Evolutionary conservation across 1,284 basidiomycete species (phyloP).

Genomic region (Cryptococcus maquisensis): DNA sequence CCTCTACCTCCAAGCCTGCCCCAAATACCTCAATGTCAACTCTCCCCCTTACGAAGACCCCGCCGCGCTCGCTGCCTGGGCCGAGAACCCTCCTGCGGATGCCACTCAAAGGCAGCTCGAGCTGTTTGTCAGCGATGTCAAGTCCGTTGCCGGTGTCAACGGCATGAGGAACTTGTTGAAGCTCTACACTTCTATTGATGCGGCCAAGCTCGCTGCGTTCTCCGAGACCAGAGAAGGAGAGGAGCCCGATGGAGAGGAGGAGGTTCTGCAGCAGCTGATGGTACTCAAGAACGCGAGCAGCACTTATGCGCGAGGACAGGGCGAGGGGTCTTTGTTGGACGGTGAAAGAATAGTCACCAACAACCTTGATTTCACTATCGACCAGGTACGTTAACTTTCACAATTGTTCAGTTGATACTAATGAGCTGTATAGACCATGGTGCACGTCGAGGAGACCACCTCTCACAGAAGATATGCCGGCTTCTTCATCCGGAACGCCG

Average conservation of each 20-base stretch:
- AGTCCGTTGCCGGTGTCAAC: conserved; percentile 70
- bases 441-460: conserved; percentile 90
- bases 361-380: conserved; percentile 92
- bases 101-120: conserved; percentile 77
- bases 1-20: conserved; percentile 89
- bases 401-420: conserved; percentile 2
- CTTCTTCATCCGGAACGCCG: conserved; percentile 94
- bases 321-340: conserved; percentile 63
- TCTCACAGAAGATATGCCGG: conserved; percentile 88
- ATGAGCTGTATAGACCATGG: conserved; percentile 66
- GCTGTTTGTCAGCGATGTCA: conserved; percentile 74
- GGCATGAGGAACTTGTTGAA: conserved; percentile 89
- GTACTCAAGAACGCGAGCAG: conserved; percentile 76
- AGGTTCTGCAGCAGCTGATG: conserved; percentile 95
- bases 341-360: conserved; percentile 84
- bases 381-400: conserved; percentile 60
- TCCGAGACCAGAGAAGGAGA: conserved; percentile 57
- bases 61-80: conserved; percentile 58
- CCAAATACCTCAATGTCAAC: conserved; percentile 93
- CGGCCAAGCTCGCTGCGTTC: conserved; percentile 87
- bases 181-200: conserved; percentile 88
- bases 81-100: conserved; percentile 59
- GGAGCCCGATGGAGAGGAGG: conserved; percentile 90
- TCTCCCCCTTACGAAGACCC: conserved; percentile 88
- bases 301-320: conserved; percentile 61